Base-by-base conservation (phyloP, 2,329 filamentous ascomycete genomes). In the Hymenoscyphus linearis region DNA sequence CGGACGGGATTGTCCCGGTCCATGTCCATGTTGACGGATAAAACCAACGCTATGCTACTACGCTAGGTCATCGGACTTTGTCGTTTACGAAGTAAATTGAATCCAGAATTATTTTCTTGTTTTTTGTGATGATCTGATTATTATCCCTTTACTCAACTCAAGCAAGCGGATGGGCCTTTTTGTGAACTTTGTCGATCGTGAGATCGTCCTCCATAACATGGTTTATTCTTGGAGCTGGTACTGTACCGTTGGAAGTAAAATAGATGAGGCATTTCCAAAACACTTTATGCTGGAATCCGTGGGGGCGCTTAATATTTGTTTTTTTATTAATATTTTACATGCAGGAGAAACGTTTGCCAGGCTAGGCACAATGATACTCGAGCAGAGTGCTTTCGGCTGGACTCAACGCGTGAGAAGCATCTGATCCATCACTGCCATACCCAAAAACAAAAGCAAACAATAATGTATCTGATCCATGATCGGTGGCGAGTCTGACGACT, bases 1-100 rank as follows among this genome's bases (percentile, higher is more conserved):
- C 60, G 35, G 60, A 62, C 57, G 60, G 60, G 57, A 59, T 62
- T 53, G 16, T 52, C 57, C 52, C 54, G 53, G n/a, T 47, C 40
- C 40, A 47, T 47, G n/a, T 47, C 40, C 40, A 47, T 47, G 40
- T 47, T 47, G 40, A 12, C 40, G 18, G 40, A 47, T 47, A 47
- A 47, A 47, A 22, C 10, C n/a, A n/a, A n/a, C n/a, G n/a, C n/a
- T n/a, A n/a, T n/a, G n/a, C n/a, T n/a, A n/a, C n/a, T 22, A 22
- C 2, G 40, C 18, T 25, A 47, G 40, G 40, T n/a, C 12, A n/a
- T 47, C n/a, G 40, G 40, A 47, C 22, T 10, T n/a, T n/a, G 40
- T 22, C 40, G 22, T 25, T 47, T 25, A 10, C 18, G 22, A 47
- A 12, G 18, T 9, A 47, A 47, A 47, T 47, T 47, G 40, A 22